Evolutionary conservation across 352 stramenopile genomes (phyloP), one percentile per base, ranked within the genome.

Genomic region (Pythium rhizo-oryzae): DNA sequence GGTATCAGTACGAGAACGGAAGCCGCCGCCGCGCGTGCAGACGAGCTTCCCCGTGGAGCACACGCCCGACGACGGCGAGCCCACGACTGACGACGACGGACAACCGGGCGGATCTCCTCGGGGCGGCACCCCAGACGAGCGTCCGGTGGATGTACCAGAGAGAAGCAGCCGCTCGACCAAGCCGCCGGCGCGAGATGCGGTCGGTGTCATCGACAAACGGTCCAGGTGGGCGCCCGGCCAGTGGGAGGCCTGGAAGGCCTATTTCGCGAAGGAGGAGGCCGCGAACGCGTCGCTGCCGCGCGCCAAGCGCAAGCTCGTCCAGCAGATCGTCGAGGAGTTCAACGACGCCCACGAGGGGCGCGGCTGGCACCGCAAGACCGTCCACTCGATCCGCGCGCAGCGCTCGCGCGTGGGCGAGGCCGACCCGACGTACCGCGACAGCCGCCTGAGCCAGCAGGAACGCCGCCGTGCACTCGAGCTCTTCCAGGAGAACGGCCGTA

Each of bases 271-370:
- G n/a, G 46, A 25, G 7, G 23, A 25, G 46, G n/a, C n/a, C 23
- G 23, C 9, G 46, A 53, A 53, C 23, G 23, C 46, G 46, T 30
- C n/a, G 8, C 46, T 30, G 23, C 8, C n/a, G n/a, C n/a, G 23
- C 9, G 46, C n/a, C 19, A 12, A 47, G 41, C 41, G 41, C 41
- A 53, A 53, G 46, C 46, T 30, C n/a, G n/a, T 53, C n/a, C n/a
- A 53, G 46, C n/a, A 25, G 46, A 53, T 53, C 46, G 46, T 53
- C n/a, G 46, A 53, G 9, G 46, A 53, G 46, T 53, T 53, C 8
- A 53, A 53, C n/a, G 46, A 25, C 7, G n/a, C 23, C 46, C 19
- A 53, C 46, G 46, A 15, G 8, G 8, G 23, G n/a, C n/a, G 23
- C 9, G 46, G 46, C n/a, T 53, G 46, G 46, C 25, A 8, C 46